A percentile compares a stretch with the other conserved stretches of the same genome.
Conservation (phyloP, 495 filamentous ascomycete species). For the Pyronema domesticum region DNA sequence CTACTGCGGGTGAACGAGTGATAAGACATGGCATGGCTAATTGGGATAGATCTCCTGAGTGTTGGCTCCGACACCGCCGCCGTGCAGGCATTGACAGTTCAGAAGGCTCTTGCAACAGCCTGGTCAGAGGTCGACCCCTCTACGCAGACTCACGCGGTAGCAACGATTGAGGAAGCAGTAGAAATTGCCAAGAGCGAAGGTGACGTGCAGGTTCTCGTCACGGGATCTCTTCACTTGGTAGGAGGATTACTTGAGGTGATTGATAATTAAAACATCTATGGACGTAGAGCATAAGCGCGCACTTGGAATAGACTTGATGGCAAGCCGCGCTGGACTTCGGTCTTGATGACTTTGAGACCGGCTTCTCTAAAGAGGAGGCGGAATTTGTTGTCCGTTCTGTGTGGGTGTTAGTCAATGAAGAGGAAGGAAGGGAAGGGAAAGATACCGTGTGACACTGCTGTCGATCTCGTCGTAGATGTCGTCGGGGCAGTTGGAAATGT, state of each 20-base stretch:
- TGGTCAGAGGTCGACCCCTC: conserved; percentile 40
- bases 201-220: conserved; percentile 35
- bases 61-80: conserved; percentile 39
- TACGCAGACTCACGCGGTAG: conserved; percentile 44
- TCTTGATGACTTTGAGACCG: conserved; percentile 44
- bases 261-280: conserved; percentile 26
- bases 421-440: background rate
- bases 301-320: conserved; percentile 49
- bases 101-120: conserved; percentile 51
- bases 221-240: conserved; percentile 79
- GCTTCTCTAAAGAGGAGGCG: conserved; percentile 49
- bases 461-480: conserved; percentile 68
- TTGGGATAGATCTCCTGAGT: conserved; percentile 1
- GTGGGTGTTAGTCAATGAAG: background rate
- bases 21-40: background rate
- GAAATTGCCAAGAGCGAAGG: conserved; percentile 31
- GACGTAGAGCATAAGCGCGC: conserved; percentile 45
- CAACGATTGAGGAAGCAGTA: conserved; percentile 77
- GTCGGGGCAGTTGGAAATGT: conserved; percentile 41
- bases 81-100: conserved; percentile 51
- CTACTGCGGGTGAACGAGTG: background rate
- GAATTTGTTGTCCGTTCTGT: conserved; percentile 52
- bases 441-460: conserved; percentile 37
- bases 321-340: conserved; percentile 62
- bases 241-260: conserved; percentile 64